Evolutionary conservation across 176 grass and related monocot species (phyloP), one percentile per base, ranked within the genome.

Genomic region (Lolium multiflorum): DNA sequence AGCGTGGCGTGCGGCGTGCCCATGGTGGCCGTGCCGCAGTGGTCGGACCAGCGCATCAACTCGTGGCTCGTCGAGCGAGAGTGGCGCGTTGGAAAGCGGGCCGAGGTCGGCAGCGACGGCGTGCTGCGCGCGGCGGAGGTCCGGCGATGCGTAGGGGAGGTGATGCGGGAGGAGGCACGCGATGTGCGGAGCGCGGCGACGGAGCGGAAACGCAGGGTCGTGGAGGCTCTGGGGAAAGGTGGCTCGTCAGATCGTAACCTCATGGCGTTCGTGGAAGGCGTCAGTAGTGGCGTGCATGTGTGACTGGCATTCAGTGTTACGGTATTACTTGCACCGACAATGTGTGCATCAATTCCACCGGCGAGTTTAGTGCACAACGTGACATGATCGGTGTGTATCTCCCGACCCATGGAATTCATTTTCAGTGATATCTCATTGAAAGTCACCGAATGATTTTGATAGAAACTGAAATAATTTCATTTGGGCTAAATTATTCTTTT

Each of bases 1-100:
- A 76, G 74, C 39, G 18, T 95, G 25, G 82, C 74, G 13, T 76
- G 79, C 67, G 92, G 95, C 22, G 86, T 94, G 67, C 92, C 92
- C 0, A 82, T 52, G 24, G 87, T 97, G 12, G 39, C 47, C 21
- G 84, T 88, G 81, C 95, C 95, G 8, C 92, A 91, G 85, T 88
- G 83, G 90, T 71, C 86, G 5, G 95, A 97, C 84, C 95, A 97
- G 59, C 48, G 57, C 16, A 97, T 90, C 12, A 94, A 92, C 80
- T 81, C 92, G 11, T 78, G 71, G 86, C 88, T 97, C 9, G 73
- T 92, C 66, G 87, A 94, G 86, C 18, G 70, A 0, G 86, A 87
- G 15, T 94, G 88, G 88, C 86, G 84, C 65, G 69, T 84, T 9
- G 90, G 92, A 11, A 43, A 81, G 14, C 81, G 67, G 10, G 92